phyloP scores from a whole-genome alignment of 2,329 filamentous ascomycete genomes.

The Eutypa lata region DNA sequence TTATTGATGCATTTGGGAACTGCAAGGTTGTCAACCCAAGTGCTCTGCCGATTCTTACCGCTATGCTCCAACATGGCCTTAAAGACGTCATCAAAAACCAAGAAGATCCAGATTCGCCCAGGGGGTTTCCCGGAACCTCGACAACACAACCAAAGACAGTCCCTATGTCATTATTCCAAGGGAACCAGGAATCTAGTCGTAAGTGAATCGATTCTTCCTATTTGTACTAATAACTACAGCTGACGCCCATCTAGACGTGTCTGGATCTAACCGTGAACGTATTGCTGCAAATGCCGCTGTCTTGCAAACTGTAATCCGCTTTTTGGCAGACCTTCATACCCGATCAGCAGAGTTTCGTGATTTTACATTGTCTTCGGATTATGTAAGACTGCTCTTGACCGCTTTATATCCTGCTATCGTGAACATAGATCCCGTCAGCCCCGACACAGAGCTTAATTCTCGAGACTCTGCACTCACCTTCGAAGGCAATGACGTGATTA shows the following conservation, averaged over 20 bases:
- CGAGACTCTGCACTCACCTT: slow-evolving; percentile 78
- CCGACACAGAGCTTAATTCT: slow-evolving; percentile 84
- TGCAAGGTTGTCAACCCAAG: slow-evolving; percentile 72
- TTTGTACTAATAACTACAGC: slow-evolving; percentile 13
- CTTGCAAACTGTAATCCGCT: slow-evolving; percentile 73
- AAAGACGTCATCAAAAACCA: slow-evolving; percentile 65
- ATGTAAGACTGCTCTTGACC: slow-evolving; percentile 73
- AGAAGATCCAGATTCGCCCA: slow-evolving; percentile 56
- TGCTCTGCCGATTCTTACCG: slow-evolving; percentile 72
- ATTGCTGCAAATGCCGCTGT: slow-evolving; percentile 60
- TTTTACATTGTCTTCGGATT: slow-evolving; percentile 76
- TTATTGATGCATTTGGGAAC: slow-evolving; percentile 71
- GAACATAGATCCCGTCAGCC: slow-evolving; percentile 76
- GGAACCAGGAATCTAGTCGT: slow-evolving; percentile 56
- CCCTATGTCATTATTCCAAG: slow-evolving; percentile 63
- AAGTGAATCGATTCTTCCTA: slow-evolving; percentile 23
- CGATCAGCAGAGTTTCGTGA: slow-evolving; percentile 77
- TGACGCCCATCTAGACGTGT: slow-evolving; percentile 30
- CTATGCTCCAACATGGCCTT: slow-evolving; percentile 84
- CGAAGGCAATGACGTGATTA: slow-evolving; percentile 80
- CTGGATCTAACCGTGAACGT: slow-evolving; percentile 43
- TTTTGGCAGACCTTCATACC: slow-evolving; percentile 75
- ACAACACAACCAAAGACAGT: slow-evolving; percentile 44
- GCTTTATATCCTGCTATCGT: slow-evolving; percentile 86
- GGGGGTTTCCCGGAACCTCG: slow-evolving; percentile 17